phyloP scores from a whole-genome alignment of 1,284 basidiomycete species.

The Phellopilus nigrolimitatus region DNA sequence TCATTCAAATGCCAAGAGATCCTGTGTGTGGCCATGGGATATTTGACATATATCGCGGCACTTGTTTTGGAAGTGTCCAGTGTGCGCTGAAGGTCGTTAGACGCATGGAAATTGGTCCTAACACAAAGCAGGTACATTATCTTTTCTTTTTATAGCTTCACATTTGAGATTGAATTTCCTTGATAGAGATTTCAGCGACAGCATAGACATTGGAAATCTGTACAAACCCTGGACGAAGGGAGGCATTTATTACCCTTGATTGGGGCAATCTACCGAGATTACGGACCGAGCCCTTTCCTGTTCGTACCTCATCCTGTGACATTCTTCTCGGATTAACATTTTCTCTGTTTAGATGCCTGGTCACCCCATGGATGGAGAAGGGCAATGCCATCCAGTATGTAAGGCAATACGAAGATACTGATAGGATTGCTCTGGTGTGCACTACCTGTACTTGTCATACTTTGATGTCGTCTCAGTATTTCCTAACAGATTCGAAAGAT shows the following conservation, averaged over 20 bases:
- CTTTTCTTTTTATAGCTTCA: not conserved
- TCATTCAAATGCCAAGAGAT: not conserved
- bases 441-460: not conserved
- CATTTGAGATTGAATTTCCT: not conserved
- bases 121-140: conserved; percentile 32
- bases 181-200: conserved; percentile 46
- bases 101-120: conserved; percentile 40
- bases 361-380: conserved; percentile 51
- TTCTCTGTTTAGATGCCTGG: conserved; percentile 32
- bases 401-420: conserved; percentile 24
- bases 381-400: conserved; percentile 46
- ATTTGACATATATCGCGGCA: conserved; percentile 48
- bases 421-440: conserved; percentile 2
- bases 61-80: conserved; percentile 45
- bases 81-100: conserved; percentile 52
- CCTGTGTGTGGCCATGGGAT: not conserved
- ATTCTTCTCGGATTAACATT: not conserved
- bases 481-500: not conserved
- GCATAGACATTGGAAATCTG: conserved; percentile 46
- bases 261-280: conserved; percentile 36
- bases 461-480: conserved; percentile 17
- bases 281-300: not conserved
- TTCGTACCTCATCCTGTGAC: not conserved
- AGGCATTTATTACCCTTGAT: conserved; percentile 46
- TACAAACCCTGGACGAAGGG: conserved; percentile 39